phyloP scores from a whole-genome alignment of 495 filamentous ascomycete species.

The Bryoglossum gracile region DNA sequence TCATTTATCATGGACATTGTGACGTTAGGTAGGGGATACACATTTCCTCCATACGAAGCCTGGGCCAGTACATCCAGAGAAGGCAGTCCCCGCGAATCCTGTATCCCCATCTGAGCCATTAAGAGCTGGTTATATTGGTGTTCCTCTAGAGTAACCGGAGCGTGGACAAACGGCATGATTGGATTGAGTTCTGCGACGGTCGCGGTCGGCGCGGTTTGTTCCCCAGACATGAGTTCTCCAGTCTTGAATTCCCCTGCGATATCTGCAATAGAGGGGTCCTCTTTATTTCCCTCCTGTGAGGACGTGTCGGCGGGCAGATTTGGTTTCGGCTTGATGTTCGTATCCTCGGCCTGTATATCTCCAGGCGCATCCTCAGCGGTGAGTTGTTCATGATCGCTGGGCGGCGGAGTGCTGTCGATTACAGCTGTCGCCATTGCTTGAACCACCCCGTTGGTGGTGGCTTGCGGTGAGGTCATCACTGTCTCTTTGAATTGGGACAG shows the following conservation, averaged over 20 bases:
- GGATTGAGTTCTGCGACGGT: neutral
- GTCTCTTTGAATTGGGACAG: constrained; percentile 26
- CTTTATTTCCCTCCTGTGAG: neutral
- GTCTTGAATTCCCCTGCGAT: neutral
- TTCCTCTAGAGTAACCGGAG: neutral
- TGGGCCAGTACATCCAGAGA: no score
- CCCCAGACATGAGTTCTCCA: neutral
- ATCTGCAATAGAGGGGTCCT: neutral
- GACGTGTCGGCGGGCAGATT: neutral
- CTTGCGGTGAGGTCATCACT: constrained; percentile 27
- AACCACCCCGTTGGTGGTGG: neutral
- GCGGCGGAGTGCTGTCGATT: constrained; percentile 7
- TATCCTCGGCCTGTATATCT: constrained; percentile 8
- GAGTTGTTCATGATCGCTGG: neutral
- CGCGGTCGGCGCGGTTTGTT: neutral
- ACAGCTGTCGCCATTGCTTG: constrained; percentile 9
- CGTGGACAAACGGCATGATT: neutral
- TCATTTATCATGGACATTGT: no score
- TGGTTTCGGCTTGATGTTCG: neutral
- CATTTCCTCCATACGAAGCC: no score
- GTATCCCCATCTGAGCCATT: neutral
- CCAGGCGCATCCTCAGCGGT: constrained; percentile 11
- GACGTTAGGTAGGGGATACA: no score
- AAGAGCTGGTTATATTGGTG: no score
- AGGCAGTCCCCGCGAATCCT: no score